Evolutionary conservation across 1,139 yeast genomes (phyloP).

Genomic region (Maudiozyma humilis): DNA sequence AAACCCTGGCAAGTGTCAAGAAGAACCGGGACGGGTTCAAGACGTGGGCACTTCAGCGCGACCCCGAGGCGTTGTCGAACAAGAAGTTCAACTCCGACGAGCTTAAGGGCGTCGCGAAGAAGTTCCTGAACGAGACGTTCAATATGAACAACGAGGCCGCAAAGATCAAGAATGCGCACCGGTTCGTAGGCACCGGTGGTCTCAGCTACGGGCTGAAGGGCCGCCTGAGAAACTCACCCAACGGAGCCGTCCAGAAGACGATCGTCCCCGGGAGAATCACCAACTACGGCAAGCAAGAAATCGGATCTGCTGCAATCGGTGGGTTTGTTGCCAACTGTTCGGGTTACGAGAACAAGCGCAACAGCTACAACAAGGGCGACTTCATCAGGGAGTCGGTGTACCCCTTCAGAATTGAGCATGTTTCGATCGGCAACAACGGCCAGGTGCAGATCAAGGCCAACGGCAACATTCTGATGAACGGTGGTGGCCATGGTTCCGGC

Average conservation of each 20-base stretch:
- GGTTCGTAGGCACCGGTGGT: slow-evolving; percentile 63
- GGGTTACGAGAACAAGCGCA: slow-evolving; percentile 22
- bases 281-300: slow-evolving; percentile 27
- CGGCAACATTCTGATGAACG: slow-evolving; percentile 9
- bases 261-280: slow-evolving; percentile 67
- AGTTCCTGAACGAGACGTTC: slow-evolving; percentile 29
- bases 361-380: slow-evolving; percentile 25
- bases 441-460: slow-evolving; percentile 23
- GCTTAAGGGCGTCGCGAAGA: slow-evolving; percentile 33
- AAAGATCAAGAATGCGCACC: slow-evolving; percentile 11
- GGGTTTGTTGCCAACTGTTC: slow-evolving; percentile 52
- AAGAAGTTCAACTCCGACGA: slow-evolving; percentile 29
- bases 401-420: slow-evolving; percentile 26
- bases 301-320: slow-evolving; percentile 54
- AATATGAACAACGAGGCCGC: slow-evolving; percentile 8
- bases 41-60: slow-evolving; percentile 34
- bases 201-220: slow-evolving; percentile 66
- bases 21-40: slow-evolving; percentile 32
- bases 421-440: slow-evolving; percentile 24
- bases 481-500: background rate
- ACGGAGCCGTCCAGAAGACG: slow-evolving; percentile 54
- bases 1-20: slow-evolving; percentile 10
- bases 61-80: slow-evolving; percentile 33
- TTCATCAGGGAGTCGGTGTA: slow-evolving; percentile 25
- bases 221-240: slow-evolving; percentile 62